Evolutionary conservation across 257 asterid species (phyloP), one percentile per base, ranked within the genome.

Genomic region (Solanum rostratum): DNA sequence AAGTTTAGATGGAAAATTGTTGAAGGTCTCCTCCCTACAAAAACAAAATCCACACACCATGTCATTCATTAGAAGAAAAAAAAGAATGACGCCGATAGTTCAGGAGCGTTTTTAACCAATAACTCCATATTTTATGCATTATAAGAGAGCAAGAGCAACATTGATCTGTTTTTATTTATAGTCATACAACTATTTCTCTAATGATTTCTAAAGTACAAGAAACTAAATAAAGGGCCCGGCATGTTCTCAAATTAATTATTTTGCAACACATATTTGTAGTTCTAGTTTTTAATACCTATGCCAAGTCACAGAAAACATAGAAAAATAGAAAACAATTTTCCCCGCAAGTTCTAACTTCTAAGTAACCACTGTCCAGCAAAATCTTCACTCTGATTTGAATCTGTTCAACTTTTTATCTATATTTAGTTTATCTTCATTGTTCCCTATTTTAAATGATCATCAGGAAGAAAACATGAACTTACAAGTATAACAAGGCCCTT

Each of bases 1-100:
- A 88, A 95, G 98, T 85, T 93, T 91, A 55, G 84, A 39, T 2
- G 97, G 88, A 84, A 94, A 95, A 18, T 90, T 20, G 81, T 93
- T 92, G 95, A 95, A 95, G 41, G 98, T 94, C 88, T 95, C 99
- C 87, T 95, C 99, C 98, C 99, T 95, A 86, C 78, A 84, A 86
- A 65, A 80, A 85, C 37, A 85, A 85, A 87, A 76, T 14, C 18
- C 76, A 78, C 78, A 83, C 16, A 84, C 74, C 84, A 86, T 45
- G 43, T 39, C 80, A 84, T 84, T 53, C 57, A 83, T 83, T 59
- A 85, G 73, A 13, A 7, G 5, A 43, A 6, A 49, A 76, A 5
- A 76, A 76, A 9, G 29, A 33, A 33, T 33, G 39, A 33, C 39
- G 0, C 5, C 39, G 39, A 33, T 33, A 33, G 39, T 33, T 33